Evolutionary conservation across 2,329 filamentous ascomycete genomes (phyloP), one percentile per base, ranked within the genome.

Genomic region (Furcasterigmium furcatum): DNA sequence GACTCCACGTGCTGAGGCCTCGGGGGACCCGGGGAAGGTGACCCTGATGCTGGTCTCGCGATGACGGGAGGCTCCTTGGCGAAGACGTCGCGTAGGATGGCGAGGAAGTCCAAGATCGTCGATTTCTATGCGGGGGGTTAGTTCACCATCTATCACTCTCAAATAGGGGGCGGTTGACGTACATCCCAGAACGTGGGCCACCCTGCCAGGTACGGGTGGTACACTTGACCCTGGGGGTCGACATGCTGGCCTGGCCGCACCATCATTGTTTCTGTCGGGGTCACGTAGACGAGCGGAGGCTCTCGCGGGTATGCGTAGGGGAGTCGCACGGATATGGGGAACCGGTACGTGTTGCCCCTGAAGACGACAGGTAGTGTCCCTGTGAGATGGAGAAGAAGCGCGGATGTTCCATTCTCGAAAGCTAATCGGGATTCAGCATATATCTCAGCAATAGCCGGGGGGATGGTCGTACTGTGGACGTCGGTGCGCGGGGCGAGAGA

Each of bases 191-290:
- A 92, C 54, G 89, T 84, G 25, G 78, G 73, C 94, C 94, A 99
- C 51, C 90, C 85, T 25, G 90, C 88, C 39, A 99, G 73, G 64
- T 97, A 99, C 30, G 94, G 94, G 63, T 99, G 94, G 63, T 97
- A 99, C 52, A 97, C 82, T 62, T 88, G 85, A 21, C 94, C 94
- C 59, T 97, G 92, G 5, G 88, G 84, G 59, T 94, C 91, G 49
- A 99, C 91, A 72, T 99, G 91, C 62, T 99, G 94, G 1, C 94
- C 94, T 1, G 91, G 90, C 18, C 92, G 80, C 35, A 99, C 85
- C 53, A 87, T 70, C 90, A 99, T 97, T 52, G 84, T 87, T 53
- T 88, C 85, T 5, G 88, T 89, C 3, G 94, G 91, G 7, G 84
- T 91, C 35, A 97, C 89, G 64, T 96, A 97, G 47, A 87, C 82